These are phyloP conservation scores for Cladosporium sphaerospermum DNA, from an alignment of 2,329 filamentous ascomycete species.

Conservation along the genomic window DNA sequence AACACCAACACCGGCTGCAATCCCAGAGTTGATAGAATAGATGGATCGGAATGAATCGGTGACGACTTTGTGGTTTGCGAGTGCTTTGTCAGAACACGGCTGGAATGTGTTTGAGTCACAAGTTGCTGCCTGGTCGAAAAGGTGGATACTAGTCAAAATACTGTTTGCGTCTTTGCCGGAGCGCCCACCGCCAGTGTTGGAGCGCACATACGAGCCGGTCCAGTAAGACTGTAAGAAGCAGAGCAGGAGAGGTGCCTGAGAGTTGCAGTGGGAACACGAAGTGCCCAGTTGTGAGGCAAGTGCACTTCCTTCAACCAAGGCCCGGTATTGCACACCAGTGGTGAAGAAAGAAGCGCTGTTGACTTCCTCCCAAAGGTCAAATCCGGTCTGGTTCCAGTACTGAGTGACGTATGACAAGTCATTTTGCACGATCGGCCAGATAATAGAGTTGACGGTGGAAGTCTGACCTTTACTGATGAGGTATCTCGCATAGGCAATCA, in stretches of 20 bases:
- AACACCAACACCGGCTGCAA: constrained; percentile 51
- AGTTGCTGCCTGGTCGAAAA: constrained; percentile 57
- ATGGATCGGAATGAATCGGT: constrained; percentile 68
- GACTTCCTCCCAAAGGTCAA: constrained; percentile 81
- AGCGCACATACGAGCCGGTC: constrained; percentile 58
- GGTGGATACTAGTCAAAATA: constrained; percentile 48
- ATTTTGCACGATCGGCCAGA: constrained; percentile 71
- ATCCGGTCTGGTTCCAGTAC: constrained; percentile 57
- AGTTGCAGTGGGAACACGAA: constrained; percentile 54
- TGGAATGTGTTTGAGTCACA: constrained; percentile 71
- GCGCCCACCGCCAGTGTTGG: constrained; percentile 61
- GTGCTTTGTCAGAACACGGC: constrained; percentile 55
- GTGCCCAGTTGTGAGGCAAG: constrained; percentile 60
- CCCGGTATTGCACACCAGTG: constrained; percentile 60
- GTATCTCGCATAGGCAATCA: constrained; percentile 69
- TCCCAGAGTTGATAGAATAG: constrained; percentile 64
- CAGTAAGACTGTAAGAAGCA: constrained; percentile 73
- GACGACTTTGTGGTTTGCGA: constrained; percentile 70
- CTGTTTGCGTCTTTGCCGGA: constrained; percentile 68
- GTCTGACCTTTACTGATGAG: constrained; percentile 42
- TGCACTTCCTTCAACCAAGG: constrained; percentile 56
- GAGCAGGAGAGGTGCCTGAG: constrained; percentile 62
- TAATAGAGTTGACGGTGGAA: constrained; percentile 45
- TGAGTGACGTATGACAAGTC: constrained; percentile 70
- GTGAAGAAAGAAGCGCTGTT: constrained; percentile 75